A percentile compares a stretch with the other conserved stretches of the same genome.
phyloP scores from a whole-genome alignment of 2,329 filamentous ascomycete species.

The Torrubiellomyces zombiae region DNA sequence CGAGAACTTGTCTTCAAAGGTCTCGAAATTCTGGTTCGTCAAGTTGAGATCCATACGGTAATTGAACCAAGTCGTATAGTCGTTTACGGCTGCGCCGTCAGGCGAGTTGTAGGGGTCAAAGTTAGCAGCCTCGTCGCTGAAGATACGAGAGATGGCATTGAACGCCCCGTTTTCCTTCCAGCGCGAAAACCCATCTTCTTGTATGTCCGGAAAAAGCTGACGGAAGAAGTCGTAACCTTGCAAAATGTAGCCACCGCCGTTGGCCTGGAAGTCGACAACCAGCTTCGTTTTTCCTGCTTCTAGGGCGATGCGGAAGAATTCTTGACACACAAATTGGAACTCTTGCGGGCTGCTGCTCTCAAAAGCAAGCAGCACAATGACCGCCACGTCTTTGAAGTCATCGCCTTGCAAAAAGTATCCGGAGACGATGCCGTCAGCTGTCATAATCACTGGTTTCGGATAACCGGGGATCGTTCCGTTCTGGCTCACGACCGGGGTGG shows the following conservation, averaged over 20 bases:
- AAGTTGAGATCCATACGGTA: constrained; percentile 32
- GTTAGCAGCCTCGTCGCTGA: constrained; percentile 25
- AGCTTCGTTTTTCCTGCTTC: constrained; percentile 40
- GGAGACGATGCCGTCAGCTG: constrained; percentile 5
- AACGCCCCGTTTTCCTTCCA: constrained; percentile 25
- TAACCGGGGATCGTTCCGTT: constrained; percentile 8
- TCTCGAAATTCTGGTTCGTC: constrained; percentile 31
- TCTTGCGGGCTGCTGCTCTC: constrained; percentile 11
- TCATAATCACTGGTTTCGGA: constrained; percentile 14
- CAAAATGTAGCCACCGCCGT: constrained; percentile 41
- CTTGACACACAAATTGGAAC: constrained; percentile 17
- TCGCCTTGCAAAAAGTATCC: constrained; percentile 19
- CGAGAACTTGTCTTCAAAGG: constrained; percentile 27
- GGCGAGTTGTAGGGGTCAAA: constrained; percentile 26
- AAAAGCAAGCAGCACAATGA: constrained; percentile 11
- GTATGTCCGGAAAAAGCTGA: constrained; percentile 28
- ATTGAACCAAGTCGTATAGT: constrained; percentile 34
- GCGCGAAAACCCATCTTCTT: constrained; percentile 18
- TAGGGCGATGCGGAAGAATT: constrained; percentile 18
- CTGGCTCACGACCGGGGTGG: neutral
- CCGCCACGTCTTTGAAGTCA: constrained; percentile 17
- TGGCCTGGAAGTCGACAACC: constrained; percentile 26
- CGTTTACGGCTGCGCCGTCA: constrained; percentile 15
- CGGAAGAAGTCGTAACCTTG: constrained; percentile 48
- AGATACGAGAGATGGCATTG: constrained; percentile 24